Percentiles rank a stretch among this genome's conserved stretches.
Conservation (phyloP, 352 stramenopile genomes). For the Peronospora belbahrii region DNA sequence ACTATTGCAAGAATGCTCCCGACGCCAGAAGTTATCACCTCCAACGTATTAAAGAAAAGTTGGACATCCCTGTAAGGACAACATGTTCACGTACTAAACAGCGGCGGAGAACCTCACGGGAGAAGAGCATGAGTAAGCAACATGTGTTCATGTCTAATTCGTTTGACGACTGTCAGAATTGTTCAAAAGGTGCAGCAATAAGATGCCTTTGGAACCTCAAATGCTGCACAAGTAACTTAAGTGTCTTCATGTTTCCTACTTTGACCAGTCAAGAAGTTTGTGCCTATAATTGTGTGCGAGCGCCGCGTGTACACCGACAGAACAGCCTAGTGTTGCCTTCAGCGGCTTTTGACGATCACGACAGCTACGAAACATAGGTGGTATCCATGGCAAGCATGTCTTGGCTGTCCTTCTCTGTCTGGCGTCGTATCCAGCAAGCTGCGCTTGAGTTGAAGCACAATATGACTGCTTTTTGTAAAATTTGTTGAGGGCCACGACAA, state of each 20-base stretch:
- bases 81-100: not conserved
- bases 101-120: not conserved
- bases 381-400: no score
- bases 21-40: conserved; percentile 52
- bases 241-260: not conserved
- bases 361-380: no score
- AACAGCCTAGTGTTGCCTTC: conserved; percentile 93
- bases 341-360: conserved; percentile 92
- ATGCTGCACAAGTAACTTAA: not conserved
- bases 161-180: conserved; percentile 21
- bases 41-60: conserved; percentile 55
- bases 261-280: conserved; percentile 55
- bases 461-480: conserved; percentile 79
- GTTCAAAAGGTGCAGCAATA: conserved; percentile 15
- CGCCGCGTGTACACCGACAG: conserved; percentile 89
- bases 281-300: conserved; percentile 93
- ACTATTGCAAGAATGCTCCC: conserved; percentile 59
- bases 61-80: conserved; percentile 19
- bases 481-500: conserved; percentile 88
- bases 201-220: conserved; percentile 9
- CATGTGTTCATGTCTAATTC: conserved; percentile 7
- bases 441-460: conserved; percentile 91
- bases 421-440: conserved; percentile 80
- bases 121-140: conserved; percentile 1
- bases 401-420: conserved; percentile 93